Evolutionary conservation across 768 basidiomycete genomes (phyloP).

Genomic region (Austroboletus festivus): DNA sequence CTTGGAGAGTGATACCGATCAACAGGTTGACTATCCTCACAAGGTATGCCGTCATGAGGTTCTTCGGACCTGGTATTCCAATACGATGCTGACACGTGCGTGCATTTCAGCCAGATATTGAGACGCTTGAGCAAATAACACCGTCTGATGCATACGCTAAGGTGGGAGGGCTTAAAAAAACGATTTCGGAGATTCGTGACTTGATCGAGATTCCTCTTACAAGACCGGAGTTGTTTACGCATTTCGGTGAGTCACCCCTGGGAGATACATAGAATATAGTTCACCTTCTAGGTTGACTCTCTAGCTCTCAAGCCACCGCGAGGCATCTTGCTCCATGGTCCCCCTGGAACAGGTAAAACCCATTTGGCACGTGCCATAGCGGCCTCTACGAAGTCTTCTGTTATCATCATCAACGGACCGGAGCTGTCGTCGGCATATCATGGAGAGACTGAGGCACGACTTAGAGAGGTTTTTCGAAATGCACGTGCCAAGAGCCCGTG

Average conservation of each 20-base stretch:
- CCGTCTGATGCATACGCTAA: conserved; percentile 64
- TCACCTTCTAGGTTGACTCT: conserved; percentile 4
- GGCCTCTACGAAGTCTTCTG: conserved; percentile 76
- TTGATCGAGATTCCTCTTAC: conserved; percentile 84
- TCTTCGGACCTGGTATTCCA: conserved; percentile 4
- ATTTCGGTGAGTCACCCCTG: conserved; percentile 53
- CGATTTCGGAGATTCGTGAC: conserved; percentile 82
- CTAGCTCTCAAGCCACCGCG: conserved; percentile 91
- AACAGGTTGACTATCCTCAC: conserved; percentile 28
- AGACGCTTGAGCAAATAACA: conserved; percentile 43
- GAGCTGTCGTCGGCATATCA: conserved; percentile 95
- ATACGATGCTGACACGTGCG: conserved; percentile 14
- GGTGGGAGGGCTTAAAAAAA: conserved; percentile 85
- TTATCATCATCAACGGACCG: conserved; percentile 94
- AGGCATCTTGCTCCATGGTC: conserved; percentile 91
- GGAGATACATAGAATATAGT: conserved; percentile 14
- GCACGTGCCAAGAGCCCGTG: conserved; percentile 82
- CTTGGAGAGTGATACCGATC: conserved; percentile 26
- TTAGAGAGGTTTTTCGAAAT: conserved; percentile 86
- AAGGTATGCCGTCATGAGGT: conserved; percentile 29
- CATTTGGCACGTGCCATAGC: conserved; percentile 94
- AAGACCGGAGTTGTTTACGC: conserved; percentile 74
- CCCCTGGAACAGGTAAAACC: conserved; percentile 97
- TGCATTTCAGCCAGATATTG: conserved; percentile 41
- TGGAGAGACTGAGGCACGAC: conserved; percentile 90